phyloP scores from a whole-genome alignment of 2,329 filamentous ascomycete species.

The Daldinia eschscholtzii region DNA sequence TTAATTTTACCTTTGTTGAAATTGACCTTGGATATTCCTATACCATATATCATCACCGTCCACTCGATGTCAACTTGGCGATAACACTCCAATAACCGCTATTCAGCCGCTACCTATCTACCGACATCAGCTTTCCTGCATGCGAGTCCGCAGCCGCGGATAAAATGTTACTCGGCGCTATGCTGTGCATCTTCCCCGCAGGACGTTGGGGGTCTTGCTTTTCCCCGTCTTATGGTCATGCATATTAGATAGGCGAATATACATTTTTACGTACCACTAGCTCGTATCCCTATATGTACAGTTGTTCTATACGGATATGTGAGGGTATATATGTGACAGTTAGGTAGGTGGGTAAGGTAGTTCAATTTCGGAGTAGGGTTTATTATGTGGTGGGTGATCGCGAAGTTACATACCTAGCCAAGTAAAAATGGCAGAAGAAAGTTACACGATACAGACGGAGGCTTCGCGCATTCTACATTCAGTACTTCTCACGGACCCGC shows the following conservation, averaged over 20 bases:
- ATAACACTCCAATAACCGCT: background rate
- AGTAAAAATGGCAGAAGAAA: constrained; percentile 24
- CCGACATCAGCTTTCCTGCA: constrained; percentile 20
- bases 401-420: background rate
- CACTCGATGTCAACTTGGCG: background rate
- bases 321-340: background rate
- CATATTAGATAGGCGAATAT: constrained; percentile 6
- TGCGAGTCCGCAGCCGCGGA: constrained; percentile 24
- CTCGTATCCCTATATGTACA: background rate
- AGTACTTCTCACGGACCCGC: constrained; percentile 45
- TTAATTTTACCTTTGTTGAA: background rate
- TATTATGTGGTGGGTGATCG: background rate
- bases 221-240: background rate
- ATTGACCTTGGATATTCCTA: background rate
- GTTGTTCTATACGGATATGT: background rate
- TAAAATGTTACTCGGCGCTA: constrained; percentile 30
- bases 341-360: background rate
- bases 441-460: constrained; percentile 50
- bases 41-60: background rate
- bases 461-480: constrained; percentile 49
- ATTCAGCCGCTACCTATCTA: constrained; percentile 22
- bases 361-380: too few relatives aligned
- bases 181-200: constrained; percentile 33
- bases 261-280: background rate
- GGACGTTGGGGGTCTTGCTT: background rate